phyloP scores from a whole-genome alignment of 306 rosid genomes.

The Acacia crassicarpa region DNA sequence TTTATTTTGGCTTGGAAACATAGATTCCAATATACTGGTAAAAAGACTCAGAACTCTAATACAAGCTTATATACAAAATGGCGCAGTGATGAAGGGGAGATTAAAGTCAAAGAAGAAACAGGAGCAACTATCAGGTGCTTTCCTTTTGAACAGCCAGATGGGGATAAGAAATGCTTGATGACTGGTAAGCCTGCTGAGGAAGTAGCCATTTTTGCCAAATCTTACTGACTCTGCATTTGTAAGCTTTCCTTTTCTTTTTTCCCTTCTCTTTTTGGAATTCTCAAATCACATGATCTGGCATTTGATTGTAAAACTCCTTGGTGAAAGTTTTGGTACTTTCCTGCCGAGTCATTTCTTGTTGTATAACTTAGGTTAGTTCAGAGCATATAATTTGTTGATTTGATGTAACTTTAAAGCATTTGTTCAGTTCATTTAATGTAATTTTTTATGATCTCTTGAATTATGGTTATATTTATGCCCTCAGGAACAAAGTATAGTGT shows the following conservation, averaged over 20 bases:
- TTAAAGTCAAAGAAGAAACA: conserved; percentile 92
- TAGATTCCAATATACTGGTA: conserved; percentile 8
- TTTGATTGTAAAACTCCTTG: conserved; percentile 6
- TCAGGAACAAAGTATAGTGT: background rate
- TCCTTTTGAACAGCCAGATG: conserved; percentile 84
- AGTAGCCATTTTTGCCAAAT: conserved; percentile 93
- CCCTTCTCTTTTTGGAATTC: background rate
- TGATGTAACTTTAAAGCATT: conserved; percentile 13
- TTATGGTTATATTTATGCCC: background rate
- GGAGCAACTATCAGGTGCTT: conserved; percentile 96
- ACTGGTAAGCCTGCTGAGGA: conserved; percentile 81
- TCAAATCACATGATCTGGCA: conserved; percentile 9
- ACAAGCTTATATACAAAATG: conserved; percentile 29
- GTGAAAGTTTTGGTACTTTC: background rate
- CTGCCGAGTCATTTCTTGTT: conserved; percentile 6
- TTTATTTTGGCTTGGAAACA: background rate
- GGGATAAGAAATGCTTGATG: conserved; percentile 77
- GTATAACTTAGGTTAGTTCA: conserved; percentile 26
- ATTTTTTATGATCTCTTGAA: background rate
- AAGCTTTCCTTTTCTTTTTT: background rate
- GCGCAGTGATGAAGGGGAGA: conserved; percentile 73
- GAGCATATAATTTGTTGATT: conserved; percentile 24
- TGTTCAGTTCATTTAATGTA: background rate
- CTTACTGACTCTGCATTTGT: conserved; percentile 48
- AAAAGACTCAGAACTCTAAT: conserved; percentile 35